These are phyloP conservation scores for Sideroxylon spinosum DNA, from an alignment of 179 eudicot genomes.

Conservation along the genomic window DNA sequence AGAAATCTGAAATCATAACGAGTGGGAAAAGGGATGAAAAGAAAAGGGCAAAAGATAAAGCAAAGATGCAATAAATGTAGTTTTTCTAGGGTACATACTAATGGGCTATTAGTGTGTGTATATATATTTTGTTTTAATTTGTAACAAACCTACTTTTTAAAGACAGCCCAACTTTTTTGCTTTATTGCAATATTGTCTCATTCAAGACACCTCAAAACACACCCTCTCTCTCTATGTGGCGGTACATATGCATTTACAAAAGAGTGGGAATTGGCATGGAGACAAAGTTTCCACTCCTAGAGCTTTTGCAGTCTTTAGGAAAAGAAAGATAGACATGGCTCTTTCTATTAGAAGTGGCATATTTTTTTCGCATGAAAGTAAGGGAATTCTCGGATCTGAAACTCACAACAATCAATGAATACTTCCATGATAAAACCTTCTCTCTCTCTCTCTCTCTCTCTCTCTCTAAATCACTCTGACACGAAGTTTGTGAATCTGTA, in stretches of 20 bases:
- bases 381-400: conserved; percentile 32
- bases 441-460: background rate
- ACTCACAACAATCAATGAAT: conserved; percentile 8
- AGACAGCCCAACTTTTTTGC: conserved; percentile 27
- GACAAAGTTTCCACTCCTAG: conserved; percentile 35
- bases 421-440: background rate
- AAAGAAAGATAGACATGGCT: conserved; percentile 20
- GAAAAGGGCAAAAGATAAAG: conserved; percentile 12
- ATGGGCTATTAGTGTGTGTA: conserved; percentile 16
- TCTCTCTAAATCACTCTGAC: background rate
- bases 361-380: conserved; percentile 29
- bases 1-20: conserved; percentile 17
- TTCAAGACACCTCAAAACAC: conserved; percentile 6
- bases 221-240: too few species aligned
- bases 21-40: conserved; percentile 17
- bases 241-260: background rate
- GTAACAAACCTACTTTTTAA: conserved; percentile 18
- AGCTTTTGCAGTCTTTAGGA: conserved; percentile 32
- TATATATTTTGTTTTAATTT: background rate
- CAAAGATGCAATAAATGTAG: conserved; percentile 13
- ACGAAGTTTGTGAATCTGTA: too few species aligned
- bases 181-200: conserved; percentile 21
- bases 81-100: conserved; percentile 19
- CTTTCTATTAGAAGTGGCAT: conserved; percentile 16
- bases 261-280: conserved; percentile 16